These are phyloP conservation scores for Beauveria pseudobassiana DNA, from an alignment of 2,329 filamentous ascomycete species.

Conservation along the genomic window DNA sequence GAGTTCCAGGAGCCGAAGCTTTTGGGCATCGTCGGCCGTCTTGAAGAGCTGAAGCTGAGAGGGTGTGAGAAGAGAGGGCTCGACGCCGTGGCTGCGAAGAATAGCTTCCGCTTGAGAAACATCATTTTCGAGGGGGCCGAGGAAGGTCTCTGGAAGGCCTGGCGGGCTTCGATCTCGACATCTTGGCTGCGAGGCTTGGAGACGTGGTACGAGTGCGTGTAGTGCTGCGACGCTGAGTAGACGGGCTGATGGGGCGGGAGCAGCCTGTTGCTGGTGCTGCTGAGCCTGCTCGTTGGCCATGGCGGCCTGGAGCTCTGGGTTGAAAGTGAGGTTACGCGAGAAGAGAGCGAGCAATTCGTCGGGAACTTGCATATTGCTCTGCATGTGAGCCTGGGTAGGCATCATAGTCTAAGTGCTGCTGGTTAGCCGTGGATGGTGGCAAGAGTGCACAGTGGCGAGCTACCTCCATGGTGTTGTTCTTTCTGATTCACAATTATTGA, in stretches of 20 bases:
- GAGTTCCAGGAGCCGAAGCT: slow-evolving; percentile 68
- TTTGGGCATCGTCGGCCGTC: slow-evolving; percentile 64
- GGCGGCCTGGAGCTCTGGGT: slow-evolving; percentile 28
- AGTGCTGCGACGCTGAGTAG: slow-evolving; percentile 76
- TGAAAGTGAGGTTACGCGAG: slow-evolving; percentile 64
- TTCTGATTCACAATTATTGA: not conserved
- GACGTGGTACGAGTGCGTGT: slow-evolving; percentile 68
- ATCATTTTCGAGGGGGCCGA: slow-evolving; percentile 43
- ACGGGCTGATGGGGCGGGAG: slow-evolving; percentile 31
- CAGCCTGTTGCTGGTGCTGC: slow-evolving; percentile 15
- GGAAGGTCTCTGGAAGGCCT: slow-evolving; percentile 36
- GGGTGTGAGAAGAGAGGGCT: slow-evolving; percentile 60
- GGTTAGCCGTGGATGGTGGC: not conserved
- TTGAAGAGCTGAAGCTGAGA: slow-evolving; percentile 75
- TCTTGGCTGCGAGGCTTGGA: slow-evolving; percentile 27
- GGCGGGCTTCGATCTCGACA: slow-evolving; percentile 17
- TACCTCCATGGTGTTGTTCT: slow-evolving; percentile 5
- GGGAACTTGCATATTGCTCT: slow-evolving; percentile 53
- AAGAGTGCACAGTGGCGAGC: not conserved
- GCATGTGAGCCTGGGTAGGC: slow-evolving; percentile 28
- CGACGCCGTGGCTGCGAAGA: slow-evolving; percentile 59
- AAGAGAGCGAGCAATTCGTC: slow-evolving; percentile 81
- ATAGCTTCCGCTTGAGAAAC: slow-evolving; percentile 48
- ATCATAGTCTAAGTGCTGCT: slow-evolving; percentile 25
- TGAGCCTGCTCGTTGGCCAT: slow-evolving; percentile 22